These are phyloP conservation scores for Dictyostelium brefeldianum DNA, from an alignment of 78 protist species.

Conservation along the genomic window DNA sequence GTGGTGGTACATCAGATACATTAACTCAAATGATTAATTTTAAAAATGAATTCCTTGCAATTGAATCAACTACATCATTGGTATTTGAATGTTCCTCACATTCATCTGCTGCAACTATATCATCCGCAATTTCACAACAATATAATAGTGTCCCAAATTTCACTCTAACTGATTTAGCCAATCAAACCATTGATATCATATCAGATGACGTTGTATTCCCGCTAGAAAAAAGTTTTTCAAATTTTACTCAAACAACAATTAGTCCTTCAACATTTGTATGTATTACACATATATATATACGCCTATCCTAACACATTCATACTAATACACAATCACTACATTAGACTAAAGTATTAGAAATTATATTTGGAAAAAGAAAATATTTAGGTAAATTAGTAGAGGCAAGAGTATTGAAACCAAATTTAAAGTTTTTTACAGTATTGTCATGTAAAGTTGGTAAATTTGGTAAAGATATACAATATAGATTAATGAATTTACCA, in stretches of 20 bases:
- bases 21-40: neutral
- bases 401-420: neutral
- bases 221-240: neutral
- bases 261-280: neutral
- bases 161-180: neutral
- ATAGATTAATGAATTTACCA: neutral
- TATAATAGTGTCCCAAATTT: neutral
- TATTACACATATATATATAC: too few species aligned
- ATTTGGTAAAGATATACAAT: neutral
- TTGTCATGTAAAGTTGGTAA: neutral
- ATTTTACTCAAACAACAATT: neutral
- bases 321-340: too few species aligned
- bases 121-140: neutral
- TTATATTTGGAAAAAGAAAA: neutral
- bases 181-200: neutral
- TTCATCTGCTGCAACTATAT: neutral
- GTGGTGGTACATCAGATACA: neutral
- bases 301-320: too few species aligned
- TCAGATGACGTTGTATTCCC: neutral
- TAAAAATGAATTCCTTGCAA: neutral
- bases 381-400: slow-evolving; percentile 2
- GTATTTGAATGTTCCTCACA: neutral
- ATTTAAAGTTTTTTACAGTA: neutral
- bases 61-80: neutral
- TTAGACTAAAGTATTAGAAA: neutral